Evolutionary conservation across 495 filamentous ascomycete genomes (phyloP).

Genomic region (Viridothelium virens): DNA sequence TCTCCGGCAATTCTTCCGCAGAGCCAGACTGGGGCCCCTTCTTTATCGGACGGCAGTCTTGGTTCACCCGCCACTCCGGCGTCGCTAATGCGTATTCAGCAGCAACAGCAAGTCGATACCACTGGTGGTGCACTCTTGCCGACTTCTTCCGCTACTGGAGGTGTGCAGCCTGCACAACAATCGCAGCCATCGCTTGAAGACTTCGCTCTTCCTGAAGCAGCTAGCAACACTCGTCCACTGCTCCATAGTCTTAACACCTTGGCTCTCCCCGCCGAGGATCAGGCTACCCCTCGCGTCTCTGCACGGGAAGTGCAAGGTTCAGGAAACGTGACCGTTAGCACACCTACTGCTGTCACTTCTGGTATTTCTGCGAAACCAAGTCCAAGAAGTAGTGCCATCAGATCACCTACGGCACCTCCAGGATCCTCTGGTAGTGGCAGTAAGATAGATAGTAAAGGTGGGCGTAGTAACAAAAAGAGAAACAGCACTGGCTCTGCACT

Average conservation of each 20-base stretch:
- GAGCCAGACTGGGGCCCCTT: slow-evolving; percentile 15
- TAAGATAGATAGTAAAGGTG: slow-evolving; percentile 27
- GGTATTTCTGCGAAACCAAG: slow-evolving; percentile 22
- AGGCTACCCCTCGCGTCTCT: slow-evolving; percentile 28
- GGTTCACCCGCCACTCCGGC: slow-evolving; percentile 32
- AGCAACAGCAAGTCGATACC: slow-evolving; percentile 18
- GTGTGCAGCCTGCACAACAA: background rate
- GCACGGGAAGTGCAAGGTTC: slow-evolving; percentile 31
- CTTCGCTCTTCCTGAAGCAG: slow-evolving; percentile 35
- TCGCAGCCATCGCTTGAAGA: slow-evolving; percentile 26
- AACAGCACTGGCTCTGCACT: slow-evolving; percentile 68
- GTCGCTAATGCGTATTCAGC: slow-evolving; percentile 29
- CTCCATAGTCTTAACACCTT: slow-evolving; percentile 24
- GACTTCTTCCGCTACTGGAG: background rate
- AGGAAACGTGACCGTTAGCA: slow-evolving; percentile 25
- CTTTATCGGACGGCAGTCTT: background rate
- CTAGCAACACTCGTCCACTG: slow-evolving; percentile 18
- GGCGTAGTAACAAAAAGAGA: slow-evolving; percentile 55
- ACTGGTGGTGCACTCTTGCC: slow-evolving; percentile 1
- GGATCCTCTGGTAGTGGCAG: slow-evolving; percentile 6
- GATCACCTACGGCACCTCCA: slow-evolving; percentile 20
- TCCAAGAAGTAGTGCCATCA: slow-evolving; percentile 22
- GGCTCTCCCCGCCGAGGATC: slow-evolving; percentile 14
- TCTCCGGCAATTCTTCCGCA: slow-evolving; percentile 45
- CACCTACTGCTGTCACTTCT: slow-evolving; percentile 17